Evolutionary conservation across 805 yeast species (phyloP).

Genomic region (Ascoidea rubescens): DNA sequence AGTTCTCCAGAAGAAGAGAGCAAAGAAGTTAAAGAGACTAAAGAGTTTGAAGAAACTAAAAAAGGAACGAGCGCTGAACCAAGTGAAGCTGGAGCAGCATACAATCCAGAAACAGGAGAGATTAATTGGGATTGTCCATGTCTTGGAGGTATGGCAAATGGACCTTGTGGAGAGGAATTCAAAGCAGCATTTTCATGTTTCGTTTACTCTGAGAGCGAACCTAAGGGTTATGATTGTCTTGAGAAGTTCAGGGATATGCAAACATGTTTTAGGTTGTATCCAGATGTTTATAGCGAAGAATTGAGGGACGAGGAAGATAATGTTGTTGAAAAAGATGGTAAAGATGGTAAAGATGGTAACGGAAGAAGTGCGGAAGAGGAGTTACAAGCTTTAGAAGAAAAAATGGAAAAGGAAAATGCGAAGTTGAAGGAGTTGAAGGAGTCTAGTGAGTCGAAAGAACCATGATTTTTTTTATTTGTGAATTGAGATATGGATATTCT

Average conservation of each 20-base stretch:
- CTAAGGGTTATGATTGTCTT: constrained; percentile 93
- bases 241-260: constrained; percentile 88
- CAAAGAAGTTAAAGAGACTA: not conserved
- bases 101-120: constrained; percentile 83
- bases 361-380: not conserved
- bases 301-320: constrained; percentile 17
- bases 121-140: constrained; percentile 99
- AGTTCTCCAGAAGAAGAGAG: not conserved
- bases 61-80: not conserved
- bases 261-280: constrained; percentile 81
- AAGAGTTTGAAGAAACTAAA: not conserved
- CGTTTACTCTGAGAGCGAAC: constrained; percentile 85
- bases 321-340: not conserved
- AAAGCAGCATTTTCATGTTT: constrained; percentile 91
- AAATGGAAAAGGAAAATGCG: not conserved
- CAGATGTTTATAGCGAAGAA: constrained; percentile 90
- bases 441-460: not conserved
- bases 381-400: not conserved
- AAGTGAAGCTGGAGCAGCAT: constrained; percentile 8
- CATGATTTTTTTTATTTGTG: not conserved
- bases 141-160: constrained; percentile 94
- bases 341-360: not conserved
- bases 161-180: constrained; percentile 96
- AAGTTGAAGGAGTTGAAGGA: not conserved
- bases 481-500: too few species aligned